Base-by-base conservation (phyloP, 176 grass and related monocot genomes). In the Paspalum notatum region DNA sequence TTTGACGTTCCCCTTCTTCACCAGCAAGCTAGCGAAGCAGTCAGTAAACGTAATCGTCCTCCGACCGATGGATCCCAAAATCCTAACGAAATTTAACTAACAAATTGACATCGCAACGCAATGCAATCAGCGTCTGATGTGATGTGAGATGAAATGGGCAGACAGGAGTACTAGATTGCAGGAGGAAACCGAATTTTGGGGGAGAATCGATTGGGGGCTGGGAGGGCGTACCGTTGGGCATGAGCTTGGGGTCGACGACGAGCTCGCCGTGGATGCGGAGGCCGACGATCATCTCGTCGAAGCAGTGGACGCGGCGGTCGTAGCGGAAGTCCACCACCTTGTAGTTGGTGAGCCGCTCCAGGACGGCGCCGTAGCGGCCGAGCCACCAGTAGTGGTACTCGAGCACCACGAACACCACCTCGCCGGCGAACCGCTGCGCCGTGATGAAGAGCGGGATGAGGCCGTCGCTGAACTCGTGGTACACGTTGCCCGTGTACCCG, bases 381-480 rank as follows among this genome's bases (percentile, higher is more conserved):
- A 92, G 58, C 97, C 97, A 99, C 97, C 97, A 99, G 51, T 84
- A 82, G 56, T 93, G 93, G 82, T 93, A 91, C 76, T 99, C 91
- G 27, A 91, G 86, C 66, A 95, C 89, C 41, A 93, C 93, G 55
- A 99, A 76, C 47, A 99, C 93, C 80, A 99, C 97, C 90, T 99
- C 91, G 48, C 92, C 88, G 26, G 75, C 68, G 47, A 99, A 99
- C 62, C 90, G 84, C 86, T 91, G 83, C 62, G 97, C 85, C 54
- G 97, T 99, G 49, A 99, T 58, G 88, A 91, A 99, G 3, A 99
- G 90, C 71, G 97, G 97, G 77, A 99, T 88, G 5, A 99, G 87
- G 10, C 97, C 97, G 67, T 99, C 97, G 76, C 88, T 99, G 90
- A 99, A 99, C 84, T 99, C 97, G 71, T 99, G 97, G 90, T 99